Conservation (phyloP, 2,329 filamentous ascomycete genomes). For the Fusarium ambrosium region DNA sequence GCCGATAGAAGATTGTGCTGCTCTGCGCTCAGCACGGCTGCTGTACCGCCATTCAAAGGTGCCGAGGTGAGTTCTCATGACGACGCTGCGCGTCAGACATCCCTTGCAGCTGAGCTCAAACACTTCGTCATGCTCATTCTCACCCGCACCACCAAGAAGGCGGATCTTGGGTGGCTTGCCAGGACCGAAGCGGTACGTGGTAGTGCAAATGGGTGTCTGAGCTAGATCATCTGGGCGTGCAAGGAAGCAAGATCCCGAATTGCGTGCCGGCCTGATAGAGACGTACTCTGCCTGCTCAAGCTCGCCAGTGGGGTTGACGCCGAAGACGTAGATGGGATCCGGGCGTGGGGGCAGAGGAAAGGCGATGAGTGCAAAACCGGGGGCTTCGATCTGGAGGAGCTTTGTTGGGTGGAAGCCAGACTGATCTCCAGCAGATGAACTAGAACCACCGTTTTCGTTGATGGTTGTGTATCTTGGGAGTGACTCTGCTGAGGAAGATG, state of each 20-base stretch:
- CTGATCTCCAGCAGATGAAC: constrained; percentile 24
- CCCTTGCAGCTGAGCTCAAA: constrained; percentile 51
- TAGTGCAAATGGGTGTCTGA: constrained; percentile 60
- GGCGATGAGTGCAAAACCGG: constrained; percentile 59
- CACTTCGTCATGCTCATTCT: constrained; percentile 34
- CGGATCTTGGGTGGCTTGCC: constrained; percentile 63
- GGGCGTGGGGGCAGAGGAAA: constrained; percentile 56
- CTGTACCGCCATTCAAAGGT: constrained; percentile 70
- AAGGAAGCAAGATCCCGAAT: constrained; percentile 64
- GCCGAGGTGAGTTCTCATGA: constrained; percentile 63
- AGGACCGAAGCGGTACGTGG: constrained; percentile 70
- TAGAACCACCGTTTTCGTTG: constrained; percentile 6
- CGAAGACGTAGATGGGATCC: constrained; percentile 59
- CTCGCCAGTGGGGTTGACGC: constrained; percentile 55
- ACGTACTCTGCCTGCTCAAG: constrained; percentile 62
- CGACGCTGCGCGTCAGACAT: constrained; percentile 61
- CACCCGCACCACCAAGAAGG: constrained; percentile 25
- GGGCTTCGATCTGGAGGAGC: constrained; percentile 63
- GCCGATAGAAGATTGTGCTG: constrained; percentile 43
- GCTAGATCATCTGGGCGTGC: constrained; percentile 56
- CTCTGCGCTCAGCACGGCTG: constrained; percentile 60
- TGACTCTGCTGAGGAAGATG: constrained; percentile 47
- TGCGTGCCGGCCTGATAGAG: constrained; percentile 62
- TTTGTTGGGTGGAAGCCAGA: constrained; percentile 58
- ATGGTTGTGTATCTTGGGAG: constrained; percentile 46